Conservation (phyloP, 306 rosid genomes). For the Inga leiocalycina region DNA sequence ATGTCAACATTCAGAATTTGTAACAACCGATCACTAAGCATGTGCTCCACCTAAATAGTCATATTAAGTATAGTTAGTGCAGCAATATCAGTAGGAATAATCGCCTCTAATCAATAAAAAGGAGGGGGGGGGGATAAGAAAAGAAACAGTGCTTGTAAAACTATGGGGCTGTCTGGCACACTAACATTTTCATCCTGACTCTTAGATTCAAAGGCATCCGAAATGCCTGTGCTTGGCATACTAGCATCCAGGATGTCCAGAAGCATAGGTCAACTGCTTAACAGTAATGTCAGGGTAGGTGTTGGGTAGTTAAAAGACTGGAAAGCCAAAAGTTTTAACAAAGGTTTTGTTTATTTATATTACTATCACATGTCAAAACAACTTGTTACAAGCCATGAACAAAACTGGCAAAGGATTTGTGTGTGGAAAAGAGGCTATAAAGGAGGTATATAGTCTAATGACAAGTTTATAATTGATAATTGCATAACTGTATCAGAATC, state of each 20-base stretch:
- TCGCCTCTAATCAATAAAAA: slow-evolving; percentile 7
- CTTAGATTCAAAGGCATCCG: not conserved
- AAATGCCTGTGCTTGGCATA: not conserved
- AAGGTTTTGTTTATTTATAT: slow-evolving; percentile 14
- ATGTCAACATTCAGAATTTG: slow-evolving; percentile 67
- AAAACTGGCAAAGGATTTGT: not conserved
- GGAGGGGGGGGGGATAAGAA: not conserved
- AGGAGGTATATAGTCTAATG: slow-evolving; percentile 4
- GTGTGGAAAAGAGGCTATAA: not conserved
- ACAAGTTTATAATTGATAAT: slow-evolving; percentile 9
- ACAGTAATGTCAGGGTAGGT: not conserved
- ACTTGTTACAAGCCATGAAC: slow-evolving; percentile 10
- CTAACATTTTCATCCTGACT: slow-evolving; percentile 9
- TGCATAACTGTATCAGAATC: slow-evolving; percentile 4
- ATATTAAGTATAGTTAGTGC: slow-evolving; percentile 35
- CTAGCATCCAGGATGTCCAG: not conserved
- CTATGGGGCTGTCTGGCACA: not conserved
- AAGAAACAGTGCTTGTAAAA: not conserved
- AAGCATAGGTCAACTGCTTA: not conserved
- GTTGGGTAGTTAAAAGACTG: slow-evolving; percentile 12
- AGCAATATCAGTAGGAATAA: slow-evolving; percentile 25
- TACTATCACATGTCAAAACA: slow-evolving; percentile 14
- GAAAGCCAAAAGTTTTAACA: slow-evolving; percentile 28
- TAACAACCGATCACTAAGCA: slow-evolving; percentile 59
- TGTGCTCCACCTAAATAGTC: slow-evolving; percentile 70